Percentiles rank a stretch among this genome's conserved stretches.
Evolutionary conservation across 1,284 basidiomycete genomes (phyloP).

Genomic region (Ceratobasidium sp.): DNA sequence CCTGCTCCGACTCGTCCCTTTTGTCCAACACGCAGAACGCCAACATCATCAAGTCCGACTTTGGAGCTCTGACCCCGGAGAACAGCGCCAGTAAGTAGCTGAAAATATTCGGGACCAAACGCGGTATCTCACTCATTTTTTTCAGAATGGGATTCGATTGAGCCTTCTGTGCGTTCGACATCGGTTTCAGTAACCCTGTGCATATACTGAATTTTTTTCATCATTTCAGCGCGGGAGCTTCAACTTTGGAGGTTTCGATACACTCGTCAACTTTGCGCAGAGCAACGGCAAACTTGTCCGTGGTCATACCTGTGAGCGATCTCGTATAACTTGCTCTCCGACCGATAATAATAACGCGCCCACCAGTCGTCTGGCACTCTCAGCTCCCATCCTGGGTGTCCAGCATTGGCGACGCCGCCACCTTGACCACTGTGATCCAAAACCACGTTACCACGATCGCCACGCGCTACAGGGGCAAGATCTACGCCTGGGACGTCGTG

Average conservation of each 20-base stretch:
- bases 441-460: constrained; percentile 36
- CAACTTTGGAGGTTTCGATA: constrained; percentile 36
- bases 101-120: constrained; percentile 1
- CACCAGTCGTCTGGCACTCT: constrained; percentile 38
- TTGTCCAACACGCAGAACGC: constrained; percentile 56
- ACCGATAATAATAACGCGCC: background rate
- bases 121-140: background rate
- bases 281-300: constrained; percentile 41
- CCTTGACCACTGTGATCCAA: constrained; percentile 35
- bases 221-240: constrained; percentile 48
- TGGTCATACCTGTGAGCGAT: constrained; percentile 27
- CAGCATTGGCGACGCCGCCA: constrained; percentile 27
- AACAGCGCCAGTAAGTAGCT: constrained; percentile 52
- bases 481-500: constrained; percentile 41
- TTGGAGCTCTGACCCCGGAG: constrained; percentile 51
- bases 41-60: constrained; percentile 56
- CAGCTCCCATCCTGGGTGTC: constrained; percentile 39
- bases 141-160: constrained; percentile 49
- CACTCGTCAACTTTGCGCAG: constrained; percentile 39
- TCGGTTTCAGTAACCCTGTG: background rate
- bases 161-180: constrained; percentile 46
- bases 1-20: constrained; percentile 10
- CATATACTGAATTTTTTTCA: background rate
- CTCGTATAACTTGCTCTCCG: too few relatives aligned
- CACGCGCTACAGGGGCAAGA: constrained; percentile 34